Percentiles rank a stretch among this genome's conserved stretches.
phyloP scores from a whole-genome alignment of 1,139 yeast genomes.

The Suhomyces bokatorum region DNA sequence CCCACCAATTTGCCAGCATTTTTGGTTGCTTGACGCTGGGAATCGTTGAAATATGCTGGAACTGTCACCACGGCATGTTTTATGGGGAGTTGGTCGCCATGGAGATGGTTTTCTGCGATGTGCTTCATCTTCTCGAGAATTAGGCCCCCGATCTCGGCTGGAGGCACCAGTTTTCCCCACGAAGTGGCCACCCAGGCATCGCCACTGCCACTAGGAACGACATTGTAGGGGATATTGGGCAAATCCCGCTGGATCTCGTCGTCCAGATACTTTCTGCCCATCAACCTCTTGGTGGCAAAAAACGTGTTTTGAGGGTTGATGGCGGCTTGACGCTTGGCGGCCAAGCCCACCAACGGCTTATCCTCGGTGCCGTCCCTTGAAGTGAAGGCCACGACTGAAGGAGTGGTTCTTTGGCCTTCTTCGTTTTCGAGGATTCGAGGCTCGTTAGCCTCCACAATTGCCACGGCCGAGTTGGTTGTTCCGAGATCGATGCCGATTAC shows the following conservation, averaged over 20 bases:
- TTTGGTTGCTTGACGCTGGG: slow-evolving; percentile 78
- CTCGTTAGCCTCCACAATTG: slow-evolving; percentile 53
- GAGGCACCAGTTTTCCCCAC: slow-evolving; percentile 42
- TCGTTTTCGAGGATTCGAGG: slow-evolving; percentile 65
- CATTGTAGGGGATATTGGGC: slow-evolving; percentile 53
- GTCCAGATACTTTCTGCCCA: slow-evolving; percentile 66
- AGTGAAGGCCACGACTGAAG: slow-evolving; percentile 65
- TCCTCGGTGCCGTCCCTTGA: slow-evolving; percentile 31
- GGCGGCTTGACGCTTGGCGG: slow-evolving; percentile 68
- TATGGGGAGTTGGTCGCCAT: slow-evolving; percentile 29
- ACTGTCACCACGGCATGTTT: slow-evolving; percentile 74
- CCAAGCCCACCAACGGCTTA: slow-evolving; percentile 53
- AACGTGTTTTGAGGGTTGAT: slow-evolving; percentile 69
- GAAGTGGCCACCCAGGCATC: slow-evolving; percentile 61
- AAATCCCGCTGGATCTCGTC: slow-evolving; percentile 66
- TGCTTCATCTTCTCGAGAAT: slow-evolving; percentile 55
- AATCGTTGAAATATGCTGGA: slow-evolving; percentile 78
- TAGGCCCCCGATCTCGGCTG: slow-evolving; percentile 57
- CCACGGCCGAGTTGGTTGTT: slow-evolving; percentile 82
- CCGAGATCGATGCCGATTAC: slow-evolving; percentile 81
- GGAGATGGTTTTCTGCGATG: slow-evolving; percentile 51
- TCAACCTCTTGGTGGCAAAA: slow-evolving; percentile 71
- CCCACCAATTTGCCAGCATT: slow-evolving; percentile 70
- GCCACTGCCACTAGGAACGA: slow-evolving; percentile 54
- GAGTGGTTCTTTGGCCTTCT: slow-evolving; percentile 71